Evolutionary conservation across 148 eudicot species (phyloP).

Genomic region (Diospyros lotus): DNA sequence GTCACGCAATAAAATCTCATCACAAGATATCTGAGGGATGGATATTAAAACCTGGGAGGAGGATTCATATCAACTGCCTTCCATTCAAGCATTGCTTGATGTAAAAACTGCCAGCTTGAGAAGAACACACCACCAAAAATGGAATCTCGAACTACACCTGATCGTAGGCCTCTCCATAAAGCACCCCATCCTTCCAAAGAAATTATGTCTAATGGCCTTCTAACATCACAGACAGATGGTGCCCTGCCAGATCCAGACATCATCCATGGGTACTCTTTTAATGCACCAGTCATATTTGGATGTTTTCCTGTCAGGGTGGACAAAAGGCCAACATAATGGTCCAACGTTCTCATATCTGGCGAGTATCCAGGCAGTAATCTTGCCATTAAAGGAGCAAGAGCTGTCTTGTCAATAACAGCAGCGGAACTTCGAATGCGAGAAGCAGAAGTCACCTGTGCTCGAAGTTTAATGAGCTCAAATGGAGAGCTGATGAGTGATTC

Average conservation of each 20-base stretch:
- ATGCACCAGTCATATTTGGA: conserved; percentile 40
- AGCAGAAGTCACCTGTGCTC: conserved; percentile 83
- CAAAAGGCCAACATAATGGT: conserved; percentile 57
- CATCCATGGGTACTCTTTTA: conserved; percentile 92
- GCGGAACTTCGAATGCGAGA: conserved; percentile 29
- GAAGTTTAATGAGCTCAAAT: conserved; percentile 75
- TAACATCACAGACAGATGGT: conserved; percentile 70
- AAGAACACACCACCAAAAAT: conserved; percentile 87
- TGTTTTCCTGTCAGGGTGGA: conserved; percentile 53
- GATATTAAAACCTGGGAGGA: conserved; percentile 42
- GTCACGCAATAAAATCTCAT: conserved; percentile 6
- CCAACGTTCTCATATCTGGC: conserved; percentile 48
- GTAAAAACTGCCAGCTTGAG: conserved; percentile 75
- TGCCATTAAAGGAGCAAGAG: conserved; percentile 40
- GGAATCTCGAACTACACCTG: conserved; percentile 73
- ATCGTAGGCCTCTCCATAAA: conserved; percentile 75
- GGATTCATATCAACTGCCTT: conserved; percentile 87
- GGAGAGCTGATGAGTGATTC: conserved; percentile 78
- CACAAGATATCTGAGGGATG: conserved; percentile 7
- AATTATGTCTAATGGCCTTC: conserved; percentile 43
- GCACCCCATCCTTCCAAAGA: conserved; percentile 82
- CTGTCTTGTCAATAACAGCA: conserved; percentile 17
- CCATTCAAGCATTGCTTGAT: conserved; percentile 64
- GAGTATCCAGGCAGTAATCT: conserved; percentile 53
- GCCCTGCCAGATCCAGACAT: conserved; percentile 91